Evolutionary conservation across 208 protist genomes (phyloP).

Genomic region (Baffinella frigidus): DNA sequence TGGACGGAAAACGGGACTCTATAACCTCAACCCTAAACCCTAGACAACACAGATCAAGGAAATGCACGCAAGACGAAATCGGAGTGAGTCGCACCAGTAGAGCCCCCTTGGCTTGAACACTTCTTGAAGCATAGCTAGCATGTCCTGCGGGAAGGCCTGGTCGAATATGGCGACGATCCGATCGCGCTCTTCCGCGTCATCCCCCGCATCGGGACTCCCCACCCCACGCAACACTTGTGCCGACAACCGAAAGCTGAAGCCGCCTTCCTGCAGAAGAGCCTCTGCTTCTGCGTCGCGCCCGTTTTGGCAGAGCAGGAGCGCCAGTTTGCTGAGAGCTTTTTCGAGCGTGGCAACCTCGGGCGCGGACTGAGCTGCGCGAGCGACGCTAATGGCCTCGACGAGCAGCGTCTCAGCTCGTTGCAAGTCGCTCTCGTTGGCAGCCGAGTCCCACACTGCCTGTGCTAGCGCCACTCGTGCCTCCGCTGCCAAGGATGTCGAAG

Average conservation of each 20-base stretch:
- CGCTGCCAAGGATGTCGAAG: not conserved
- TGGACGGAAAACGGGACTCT: too few relatives aligned
- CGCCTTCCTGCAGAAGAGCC: not conserved
- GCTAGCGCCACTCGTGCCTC: slow-evolving; percentile 15
- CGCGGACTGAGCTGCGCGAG: not conserved
- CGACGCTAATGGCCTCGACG: not conserved
- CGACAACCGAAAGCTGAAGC: slow-evolving; percentile 1
- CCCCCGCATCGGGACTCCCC: not conserved
- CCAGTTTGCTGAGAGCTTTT: not conserved
- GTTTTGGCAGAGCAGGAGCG: not conserved
- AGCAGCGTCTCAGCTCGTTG: not conserved
- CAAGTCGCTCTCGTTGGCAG: not conserved
- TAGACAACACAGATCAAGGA: not conserved
- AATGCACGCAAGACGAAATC: too few relatives aligned
- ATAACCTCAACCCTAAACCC: not conserved
- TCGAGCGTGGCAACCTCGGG: not conserved
- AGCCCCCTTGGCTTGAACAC: too few relatives aligned
- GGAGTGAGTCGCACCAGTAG: too few relatives aligned
- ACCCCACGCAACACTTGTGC: not conserved
- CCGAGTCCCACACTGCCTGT: not conserved
- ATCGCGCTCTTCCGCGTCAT: not conserved
- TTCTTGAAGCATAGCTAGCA: not conserved
- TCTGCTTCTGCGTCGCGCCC: slow-evolving; percentile 7
- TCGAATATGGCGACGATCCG: not conserved
- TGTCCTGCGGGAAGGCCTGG: not conserved